Percentiles rank a stretch among this genome's conserved stretches.
Evolutionary conservation across 1,284 basidiomycete genomes (phyloP).

Genomic region (Mycena citricolor): DNA sequence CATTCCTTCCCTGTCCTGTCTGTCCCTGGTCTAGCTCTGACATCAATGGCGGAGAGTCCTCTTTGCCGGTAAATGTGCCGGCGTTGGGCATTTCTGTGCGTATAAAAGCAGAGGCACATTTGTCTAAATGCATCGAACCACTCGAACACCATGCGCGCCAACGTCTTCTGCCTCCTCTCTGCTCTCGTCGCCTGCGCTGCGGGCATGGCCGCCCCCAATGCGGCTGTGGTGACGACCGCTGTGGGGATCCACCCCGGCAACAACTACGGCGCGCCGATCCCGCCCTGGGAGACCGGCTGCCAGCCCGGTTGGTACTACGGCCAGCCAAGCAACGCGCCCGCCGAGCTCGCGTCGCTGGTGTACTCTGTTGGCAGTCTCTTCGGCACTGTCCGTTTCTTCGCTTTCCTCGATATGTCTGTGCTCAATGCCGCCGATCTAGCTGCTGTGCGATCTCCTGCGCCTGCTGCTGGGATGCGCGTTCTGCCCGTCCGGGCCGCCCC

Average conservation of each 20-base stretch:
- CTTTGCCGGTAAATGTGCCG: too few species aligned
- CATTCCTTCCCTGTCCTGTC: too few species aligned
- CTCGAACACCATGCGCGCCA: constrained; percentile 18
- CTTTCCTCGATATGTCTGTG: not conserved
- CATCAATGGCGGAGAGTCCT: too few species aligned
- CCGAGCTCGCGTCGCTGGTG: constrained; percentile 1
- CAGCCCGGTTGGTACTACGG: constrained; percentile 20
- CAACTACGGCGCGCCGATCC: constrained; percentile 13
- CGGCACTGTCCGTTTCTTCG: not conserved
- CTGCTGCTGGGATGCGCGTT: not conserved
- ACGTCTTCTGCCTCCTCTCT: constrained; percentile 7
- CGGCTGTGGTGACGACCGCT: not conserved
- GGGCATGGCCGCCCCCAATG: not conserved
- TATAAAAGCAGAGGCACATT: too few species aligned
- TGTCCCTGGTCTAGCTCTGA: too few species aligned
- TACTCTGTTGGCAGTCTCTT: constrained; percentile 1
- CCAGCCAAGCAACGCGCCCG: not conserved
- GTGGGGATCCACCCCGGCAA: not conserved
- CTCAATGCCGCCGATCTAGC: not conserved
- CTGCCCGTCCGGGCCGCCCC: constrained; percentile 1
- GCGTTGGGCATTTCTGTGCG: too few species aligned
- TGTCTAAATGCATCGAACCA: too few species aligned
- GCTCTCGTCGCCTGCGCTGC: constrained; percentile 5
- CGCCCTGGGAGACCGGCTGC: constrained; percentile 3
- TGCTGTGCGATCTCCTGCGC: constrained; percentile 1